Percentiles rank a stretch among this genome's conserved stretches.
These are phyloP conservation scores for Raffaelea arxii DNA, from an alignment of 2,329 filamentous ascomycete species.

Conservation along the genomic window DNA sequence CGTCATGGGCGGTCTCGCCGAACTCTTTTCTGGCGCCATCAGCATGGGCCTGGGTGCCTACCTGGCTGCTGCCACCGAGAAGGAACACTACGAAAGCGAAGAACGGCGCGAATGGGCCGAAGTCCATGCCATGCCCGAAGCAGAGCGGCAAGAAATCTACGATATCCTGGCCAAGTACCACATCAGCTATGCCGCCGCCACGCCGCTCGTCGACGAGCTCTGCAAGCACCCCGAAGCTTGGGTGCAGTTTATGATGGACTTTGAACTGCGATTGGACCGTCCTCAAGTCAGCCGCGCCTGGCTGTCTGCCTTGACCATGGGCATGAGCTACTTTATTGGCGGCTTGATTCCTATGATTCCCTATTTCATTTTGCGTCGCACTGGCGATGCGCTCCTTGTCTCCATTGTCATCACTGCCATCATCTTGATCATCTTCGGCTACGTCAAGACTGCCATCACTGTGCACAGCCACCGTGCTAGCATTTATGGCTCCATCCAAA, in stretches of 20 bases:
- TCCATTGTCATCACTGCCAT: slow-evolving; percentile 51
- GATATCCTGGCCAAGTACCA: slow-evolving; percentile 34
- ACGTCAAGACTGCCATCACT: slow-evolving; percentile 49
- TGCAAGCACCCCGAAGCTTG: slow-evolving; percentile 36
- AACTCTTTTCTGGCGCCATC: slow-evolving; percentile 66
- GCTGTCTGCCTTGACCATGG: slow-evolving; percentile 55
- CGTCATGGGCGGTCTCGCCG: slow-evolving; percentile 63
- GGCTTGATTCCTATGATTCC: slow-evolving; percentile 62
- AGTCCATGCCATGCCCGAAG: slow-evolving; percentile 27
- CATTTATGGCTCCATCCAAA: slow-evolving; percentile 52
- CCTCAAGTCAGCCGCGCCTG: slow-evolving; percentile 32
- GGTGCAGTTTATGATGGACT: slow-evolving; percentile 51
- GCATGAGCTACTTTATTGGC: slow-evolving; percentile 59
- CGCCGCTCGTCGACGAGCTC: slow-evolving; percentile 39
- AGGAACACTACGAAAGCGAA: slow-evolving; percentile 39
- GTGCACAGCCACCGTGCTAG: slow-evolving; percentile 41
- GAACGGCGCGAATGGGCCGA: slow-evolving; percentile 34
- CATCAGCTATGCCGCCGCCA: slow-evolving; percentile 30
- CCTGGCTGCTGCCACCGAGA: slow-evolving; percentile 53
- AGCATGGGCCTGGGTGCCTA: slow-evolving; percentile 71
- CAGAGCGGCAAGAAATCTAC: slow-evolving; percentile 38
- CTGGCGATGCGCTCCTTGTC: slow-evolving; percentile 42
- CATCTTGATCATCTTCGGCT: slow-evolving; percentile 55
- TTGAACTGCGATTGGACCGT: slow-evolving; percentile 40
- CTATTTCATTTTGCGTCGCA: slow-evolving; percentile 48